Evolutionary conservation across 495 filamentous ascomycete genomes (phyloP).

Genomic region (Collariella sp.): DNA sequence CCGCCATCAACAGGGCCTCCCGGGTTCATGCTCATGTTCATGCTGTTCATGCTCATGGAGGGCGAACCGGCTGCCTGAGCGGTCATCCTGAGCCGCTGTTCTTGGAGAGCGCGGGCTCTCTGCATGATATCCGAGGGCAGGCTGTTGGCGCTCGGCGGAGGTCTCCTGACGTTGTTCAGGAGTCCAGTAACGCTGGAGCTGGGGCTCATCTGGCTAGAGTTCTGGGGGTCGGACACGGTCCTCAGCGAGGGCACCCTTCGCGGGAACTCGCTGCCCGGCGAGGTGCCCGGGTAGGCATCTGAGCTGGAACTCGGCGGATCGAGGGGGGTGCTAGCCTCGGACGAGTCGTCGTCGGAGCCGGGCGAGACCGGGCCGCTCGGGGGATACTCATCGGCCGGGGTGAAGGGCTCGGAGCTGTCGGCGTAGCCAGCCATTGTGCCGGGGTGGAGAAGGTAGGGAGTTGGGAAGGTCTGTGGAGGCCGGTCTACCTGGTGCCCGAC

Average conservation of each 20-base stretch:
- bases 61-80: constrained; percentile 1
- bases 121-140: constrained; percentile 74
- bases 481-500: constrained; percentile 5
- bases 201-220: constrained; percentile 49
- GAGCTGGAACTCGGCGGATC: constrained; percentile 33
- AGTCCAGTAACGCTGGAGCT: constrained; percentile 76
- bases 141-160: constrained; percentile 37
- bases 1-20: background rate
- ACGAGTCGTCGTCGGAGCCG: constrained; percentile 33
- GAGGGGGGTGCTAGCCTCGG: constrained; percentile 40
- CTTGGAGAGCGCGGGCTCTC: constrained; percentile 57
- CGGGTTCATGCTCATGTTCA: constrained; percentile 12
- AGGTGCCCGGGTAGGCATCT: constrained; percentile 17
- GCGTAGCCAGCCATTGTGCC: constrained; percentile 28
- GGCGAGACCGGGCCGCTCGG: constrained; percentile 35
- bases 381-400: constrained; percentile 31
- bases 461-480: background rate
- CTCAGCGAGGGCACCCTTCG: constrained; percentile 47
- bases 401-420: constrained; percentile 26
- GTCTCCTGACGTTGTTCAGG: constrained; percentile 51
- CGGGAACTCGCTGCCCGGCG: constrained; percentile 20
- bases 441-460: background rate
- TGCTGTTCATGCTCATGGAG: background rate
- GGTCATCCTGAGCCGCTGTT: constrained; percentile 28
- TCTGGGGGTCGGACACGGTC: constrained; percentile 47